Conservation (phyloP, 441 rosid species). For the Erodium moschatum region DNA sequence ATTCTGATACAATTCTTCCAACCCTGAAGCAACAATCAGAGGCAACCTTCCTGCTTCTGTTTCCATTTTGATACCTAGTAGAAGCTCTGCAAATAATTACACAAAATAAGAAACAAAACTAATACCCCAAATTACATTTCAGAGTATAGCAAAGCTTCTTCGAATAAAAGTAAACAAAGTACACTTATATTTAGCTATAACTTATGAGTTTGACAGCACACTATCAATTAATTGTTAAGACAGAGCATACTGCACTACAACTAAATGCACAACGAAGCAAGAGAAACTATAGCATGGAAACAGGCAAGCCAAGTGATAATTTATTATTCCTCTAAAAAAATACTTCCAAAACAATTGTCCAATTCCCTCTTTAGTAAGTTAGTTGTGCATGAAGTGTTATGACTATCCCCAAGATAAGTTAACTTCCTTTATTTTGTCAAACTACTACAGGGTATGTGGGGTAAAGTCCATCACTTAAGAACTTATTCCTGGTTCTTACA, state of each 20-base stretch:
- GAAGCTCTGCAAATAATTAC: conserved; percentile 51
- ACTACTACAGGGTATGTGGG: too few species aligned
- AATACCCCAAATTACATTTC: conserved; percentile 5
- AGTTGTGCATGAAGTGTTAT: not conserved
- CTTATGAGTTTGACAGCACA: not conserved
- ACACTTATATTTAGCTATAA: not conserved
- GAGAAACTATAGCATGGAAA: conserved; percentile 4
- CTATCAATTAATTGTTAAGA: not conserved
- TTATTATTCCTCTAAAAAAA: not conserved
- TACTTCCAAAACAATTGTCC: not conserved
- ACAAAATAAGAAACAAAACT: conserved; percentile 18
- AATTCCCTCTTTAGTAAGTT: too few species aligned
- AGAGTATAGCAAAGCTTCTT: conserved; percentile 7
- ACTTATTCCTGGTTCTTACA: too few species aligned
- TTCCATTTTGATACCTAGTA: conserved; percentile 66
- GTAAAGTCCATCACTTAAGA: too few species aligned
- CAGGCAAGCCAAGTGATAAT: not conserved
- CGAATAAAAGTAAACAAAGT: not conserved
- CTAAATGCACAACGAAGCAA: conserved; percentile 5
- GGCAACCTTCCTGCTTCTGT: conserved; percentile 68
- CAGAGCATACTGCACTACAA: not conserved
- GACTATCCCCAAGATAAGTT: not conserved
- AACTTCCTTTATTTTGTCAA: too few species aligned
- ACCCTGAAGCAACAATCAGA: conserved; percentile 57
- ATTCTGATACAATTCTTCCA: conserved; percentile 81